These are phyloP conservation scores for Boletus sp. DNA, from an alignment of 768 basidiomycete species.

Conservation along the genomic window DNA sequence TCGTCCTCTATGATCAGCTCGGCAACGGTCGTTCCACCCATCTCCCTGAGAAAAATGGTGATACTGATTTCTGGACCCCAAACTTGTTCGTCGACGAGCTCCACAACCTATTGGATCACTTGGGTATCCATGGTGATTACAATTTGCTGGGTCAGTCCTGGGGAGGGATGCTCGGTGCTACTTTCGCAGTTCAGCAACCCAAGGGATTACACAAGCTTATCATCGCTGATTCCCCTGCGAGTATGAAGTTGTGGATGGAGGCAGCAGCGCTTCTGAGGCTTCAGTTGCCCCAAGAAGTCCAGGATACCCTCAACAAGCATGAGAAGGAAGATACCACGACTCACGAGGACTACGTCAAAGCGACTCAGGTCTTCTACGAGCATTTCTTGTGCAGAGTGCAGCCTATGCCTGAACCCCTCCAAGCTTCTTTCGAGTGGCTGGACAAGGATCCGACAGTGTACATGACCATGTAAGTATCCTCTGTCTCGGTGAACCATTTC, in stretches of 20 bases:
- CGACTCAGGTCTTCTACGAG: constrained; percentile 41
- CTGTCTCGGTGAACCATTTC: neutral
- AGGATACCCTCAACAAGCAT: constrained; percentile 41
- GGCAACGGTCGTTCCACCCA: constrained; percentile 56
- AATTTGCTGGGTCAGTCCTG: constrained; percentile 43
- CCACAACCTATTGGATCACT: constrained; percentile 42
- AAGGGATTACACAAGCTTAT: constrained; percentile 46
- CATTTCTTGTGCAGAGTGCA: constrained; percentile 43
- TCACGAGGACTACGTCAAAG: constrained; percentile 44
- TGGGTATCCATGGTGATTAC: constrained; percentile 45
- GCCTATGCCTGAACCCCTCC: constrained; percentile 44
- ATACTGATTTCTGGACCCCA: constrained; percentile 46
- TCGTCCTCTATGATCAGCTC: constrained; percentile 57
- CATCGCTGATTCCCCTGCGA: constrained; percentile 45
- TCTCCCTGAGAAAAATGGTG: constrained; percentile 45
- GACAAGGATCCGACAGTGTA: constrained; percentile 50
- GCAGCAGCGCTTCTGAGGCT: constrained; percentile 30
- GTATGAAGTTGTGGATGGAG: constrained; percentile 43
- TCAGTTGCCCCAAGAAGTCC: constrained; percentile 41
- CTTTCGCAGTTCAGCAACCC: constrained; percentile 37
- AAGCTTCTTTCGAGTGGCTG: constrained; percentile 31
- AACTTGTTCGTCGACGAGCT: constrained; percentile 54
- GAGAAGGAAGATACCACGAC: constrained; percentile 45
- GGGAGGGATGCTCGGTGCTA: constrained; percentile 46
- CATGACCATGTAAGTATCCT: constrained; percentile 41